Conservation (phyloP, 2,329 filamentous ascomycete genomes). For the Cercospora sojina region DNA sequence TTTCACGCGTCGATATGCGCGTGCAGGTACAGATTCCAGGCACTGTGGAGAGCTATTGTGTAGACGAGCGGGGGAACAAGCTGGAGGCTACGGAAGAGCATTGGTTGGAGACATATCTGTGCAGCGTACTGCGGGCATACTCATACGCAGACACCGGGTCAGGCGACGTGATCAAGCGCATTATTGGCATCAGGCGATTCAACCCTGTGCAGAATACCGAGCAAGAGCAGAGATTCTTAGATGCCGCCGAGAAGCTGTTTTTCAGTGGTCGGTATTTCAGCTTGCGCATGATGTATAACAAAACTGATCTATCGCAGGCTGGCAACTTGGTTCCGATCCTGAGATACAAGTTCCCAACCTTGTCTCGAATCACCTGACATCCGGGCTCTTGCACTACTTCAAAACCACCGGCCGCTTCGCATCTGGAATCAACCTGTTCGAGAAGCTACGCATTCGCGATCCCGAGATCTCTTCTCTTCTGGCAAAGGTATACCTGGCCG, state of each 20-base stretch:
- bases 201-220: constrained; percentile 99
- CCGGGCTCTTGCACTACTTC: constrained; percentile 92
- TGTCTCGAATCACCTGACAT: constrained; percentile 91
- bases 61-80: constrained; percentile 95
- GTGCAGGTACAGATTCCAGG: constrained; percentile 97
- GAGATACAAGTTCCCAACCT: constrained; percentile 97
- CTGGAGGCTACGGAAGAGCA: constrained; percentile 87
- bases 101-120: constrained; percentile 97
- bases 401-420: constrained; percentile 91
- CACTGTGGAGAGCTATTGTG: constrained; percentile 93
- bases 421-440: constrained; percentile 95
- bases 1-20: constrained; percentile 96
- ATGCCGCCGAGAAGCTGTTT: constrained; percentile 91
- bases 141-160: constrained; percentile 95
- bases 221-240: constrained; percentile 91
- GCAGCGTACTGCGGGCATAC: constrained; percentile 89
- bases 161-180: constrained; percentile 91
- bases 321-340: constrained; percentile 93
- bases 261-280: constrained; percentile 67
- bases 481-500: constrained; percentile 87
- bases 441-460: constrained; percentile 88
- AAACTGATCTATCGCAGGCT: constrained; percentile 57
- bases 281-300: neutral
- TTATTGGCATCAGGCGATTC: constrained; percentile 94
- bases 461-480: constrained; percentile 91